Conservation (phyloP, 495 filamentous ascomycete genomes). For the Penicillium arizonense region DNA sequence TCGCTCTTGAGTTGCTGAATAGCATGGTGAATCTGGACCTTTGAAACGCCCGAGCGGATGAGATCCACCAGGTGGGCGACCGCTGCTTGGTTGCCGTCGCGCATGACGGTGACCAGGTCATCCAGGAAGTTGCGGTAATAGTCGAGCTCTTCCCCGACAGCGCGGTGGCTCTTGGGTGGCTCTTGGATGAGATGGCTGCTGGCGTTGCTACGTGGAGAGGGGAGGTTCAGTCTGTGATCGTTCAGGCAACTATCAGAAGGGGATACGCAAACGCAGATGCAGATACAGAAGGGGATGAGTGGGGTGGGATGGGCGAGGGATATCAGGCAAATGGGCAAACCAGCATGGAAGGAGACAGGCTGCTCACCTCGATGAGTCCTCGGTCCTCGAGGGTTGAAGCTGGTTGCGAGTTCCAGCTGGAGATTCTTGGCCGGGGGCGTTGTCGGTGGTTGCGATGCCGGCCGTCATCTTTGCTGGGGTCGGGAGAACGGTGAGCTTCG, state of each 20-base stretch:
- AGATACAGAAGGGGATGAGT: neutral
- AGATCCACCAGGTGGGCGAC: conserved; percentile 25
- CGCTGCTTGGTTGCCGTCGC: conserved; percentile 21
- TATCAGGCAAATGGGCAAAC: neutral
- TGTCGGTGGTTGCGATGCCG: neutral
- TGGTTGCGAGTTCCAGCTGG: neutral
- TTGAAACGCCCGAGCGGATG: conserved; percentile 36
- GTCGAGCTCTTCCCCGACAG: conserved; percentile 3
- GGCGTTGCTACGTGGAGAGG: neutral
- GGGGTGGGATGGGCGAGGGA: neutral
- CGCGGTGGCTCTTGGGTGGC: neutral
- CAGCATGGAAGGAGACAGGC: too few relatives aligned
- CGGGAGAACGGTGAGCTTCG: neutral
- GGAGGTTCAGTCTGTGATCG: neutral
- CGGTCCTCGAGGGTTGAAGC: neutral
- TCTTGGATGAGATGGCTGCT: neutral
- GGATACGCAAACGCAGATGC: neutral
- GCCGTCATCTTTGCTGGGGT: neutral
- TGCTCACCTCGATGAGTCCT: neutral
- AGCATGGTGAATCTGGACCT: conserved; percentile 25
- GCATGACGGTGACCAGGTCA: conserved; percentile 29
- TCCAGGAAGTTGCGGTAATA: conserved; percentile 31
- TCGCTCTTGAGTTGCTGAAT: conserved; percentile 15
- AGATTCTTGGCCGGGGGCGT: neutral
- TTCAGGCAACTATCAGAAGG: neutral